phyloP scores from a whole-genome alignment of 306 rosid species.

The Clitoria ternatea region DNA sequence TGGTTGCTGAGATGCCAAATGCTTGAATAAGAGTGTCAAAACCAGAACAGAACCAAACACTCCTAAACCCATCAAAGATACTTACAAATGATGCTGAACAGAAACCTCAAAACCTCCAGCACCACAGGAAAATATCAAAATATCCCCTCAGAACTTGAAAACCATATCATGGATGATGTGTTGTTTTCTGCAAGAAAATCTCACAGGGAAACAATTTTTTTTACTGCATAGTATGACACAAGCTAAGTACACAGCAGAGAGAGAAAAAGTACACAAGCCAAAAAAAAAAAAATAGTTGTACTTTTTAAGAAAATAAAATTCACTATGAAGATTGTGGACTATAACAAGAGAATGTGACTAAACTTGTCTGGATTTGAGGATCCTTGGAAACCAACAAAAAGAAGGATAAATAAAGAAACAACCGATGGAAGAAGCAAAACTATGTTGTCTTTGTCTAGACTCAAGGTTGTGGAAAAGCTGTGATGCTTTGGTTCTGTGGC shows the following conservation, averaged over 20 bases:
- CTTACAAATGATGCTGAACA: constrained; percentile 16
- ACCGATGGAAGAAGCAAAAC: constrained; percentile 30
- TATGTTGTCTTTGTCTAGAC: constrained; percentile 40
- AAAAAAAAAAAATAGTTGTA: not conserved
- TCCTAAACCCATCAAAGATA: constrained; percentile 60
- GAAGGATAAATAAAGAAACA: constrained; percentile 33
- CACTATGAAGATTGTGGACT: constrained; percentile 25
- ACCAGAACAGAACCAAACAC: constrained; percentile 55
- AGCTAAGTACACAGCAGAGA: not conserved
- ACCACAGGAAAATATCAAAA: constrained; percentile 19
- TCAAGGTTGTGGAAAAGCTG: constrained; percentile 25
- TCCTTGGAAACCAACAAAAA: constrained; percentile 33
- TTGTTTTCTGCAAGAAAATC: constrained; percentile 6
- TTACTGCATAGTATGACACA: constrained; percentile 22
- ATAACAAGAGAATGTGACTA: constrained; percentile 47
- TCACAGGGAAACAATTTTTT: not conserved
- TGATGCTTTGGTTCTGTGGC: constrained; percentile 28
- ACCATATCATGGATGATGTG: constrained; percentile 30
- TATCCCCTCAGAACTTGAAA: constrained; percentile 30
- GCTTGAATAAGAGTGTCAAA: constrained; percentile 62
- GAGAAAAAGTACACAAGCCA: not conserved
- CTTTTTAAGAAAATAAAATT: constrained; percentile 13
- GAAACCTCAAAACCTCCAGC: constrained; percentile 30
- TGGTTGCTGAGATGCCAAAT: constrained; percentile 66
- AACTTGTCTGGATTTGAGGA: constrained; percentile 42